phyloP scores from a whole-genome alignment of 768 basidiomycete species.

The Boletus tylopilopsis region DNA sequence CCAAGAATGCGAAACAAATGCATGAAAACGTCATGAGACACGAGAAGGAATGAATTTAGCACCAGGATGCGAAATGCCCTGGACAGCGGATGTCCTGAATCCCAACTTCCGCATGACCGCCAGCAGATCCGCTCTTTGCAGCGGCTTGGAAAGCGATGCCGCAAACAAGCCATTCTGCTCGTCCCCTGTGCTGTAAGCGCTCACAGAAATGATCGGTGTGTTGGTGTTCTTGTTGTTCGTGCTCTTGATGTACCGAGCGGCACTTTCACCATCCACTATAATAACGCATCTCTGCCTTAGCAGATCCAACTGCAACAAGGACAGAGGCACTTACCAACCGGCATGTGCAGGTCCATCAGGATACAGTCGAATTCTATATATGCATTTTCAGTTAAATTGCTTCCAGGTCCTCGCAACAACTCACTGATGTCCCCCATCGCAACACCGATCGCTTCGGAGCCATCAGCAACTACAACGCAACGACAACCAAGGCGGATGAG shows the following conservation, averaged over 20 bases:
- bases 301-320: background rate
- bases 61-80: constrained; percentile 45
- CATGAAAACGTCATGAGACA: constrained; percentile 22
- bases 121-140: constrained; percentile 84
- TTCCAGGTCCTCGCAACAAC: constrained; percentile 28
- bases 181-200: constrained; percentile 78
- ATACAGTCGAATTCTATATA: constrained; percentile 88
- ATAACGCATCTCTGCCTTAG: constrained; percentile 15
- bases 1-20: constrained; percentile 23
- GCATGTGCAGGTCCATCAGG: constrained; percentile 94
- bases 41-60: constrained; percentile 49
- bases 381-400: constrained; percentile 4
- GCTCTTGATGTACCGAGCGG: constrained; percentile 94
- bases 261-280: constrained; percentile 96
- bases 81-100: constrained; percentile 81
- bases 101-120: constrained; percentile 81
- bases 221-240: constrained; percentile 93
- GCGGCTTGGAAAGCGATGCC: constrained; percentile 82
- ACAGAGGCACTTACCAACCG: constrained; percentile 61
- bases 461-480: constrained; percentile 93
- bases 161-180: constrained; percentile 70
- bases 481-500: constrained; percentile 93
- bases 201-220: constrained; percentile 90
- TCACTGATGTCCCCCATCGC: constrained; percentile 97
- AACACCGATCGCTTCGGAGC: constrained; percentile 94